These are phyloP conservation scores for Zalaria sp. DNA, from an alignment of 2,329 filamentous ascomycete species.

Conservation along the genomic window DNA sequence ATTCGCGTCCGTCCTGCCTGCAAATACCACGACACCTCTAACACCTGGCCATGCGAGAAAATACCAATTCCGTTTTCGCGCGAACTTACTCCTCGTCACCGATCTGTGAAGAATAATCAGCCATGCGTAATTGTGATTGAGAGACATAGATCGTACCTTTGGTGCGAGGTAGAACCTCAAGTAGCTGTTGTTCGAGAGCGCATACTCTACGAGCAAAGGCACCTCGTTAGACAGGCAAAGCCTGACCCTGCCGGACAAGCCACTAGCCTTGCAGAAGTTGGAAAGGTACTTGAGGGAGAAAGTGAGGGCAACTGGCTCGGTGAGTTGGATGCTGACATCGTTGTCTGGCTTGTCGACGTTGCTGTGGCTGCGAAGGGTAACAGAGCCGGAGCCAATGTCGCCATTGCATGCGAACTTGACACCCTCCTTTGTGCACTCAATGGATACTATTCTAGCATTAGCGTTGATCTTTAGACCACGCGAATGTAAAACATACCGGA, in stretches of 20 bases:
- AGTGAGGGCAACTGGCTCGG: slow-evolving; percentile 83
- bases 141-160: slow-evolving; percentile 51
- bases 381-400: slow-evolving; percentile 90
- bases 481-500: slow-evolving; percentile 53
- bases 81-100: slow-evolving; percentile 47
- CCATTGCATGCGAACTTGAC: slow-evolving; percentile 89
- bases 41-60: slow-evolving; percentile 4
- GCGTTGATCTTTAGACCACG: slow-evolving; percentile 4
- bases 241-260: slow-evolving; percentile 68
- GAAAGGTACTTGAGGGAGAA: slow-evolving; percentile 99
- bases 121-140: background rate
- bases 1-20: background rate
- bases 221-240: slow-evolving; percentile 94
- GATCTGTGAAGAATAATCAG: slow-evolving; percentile 43
- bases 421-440: slow-evolving; percentile 93
- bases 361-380: slow-evolving; percentile 78
- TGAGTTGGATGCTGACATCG: slow-evolving; percentile 79
- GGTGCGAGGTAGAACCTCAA: slow-evolving; percentile 95
- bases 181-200: slow-evolving; percentile 66
- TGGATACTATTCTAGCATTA: slow-evolving; percentile 51
- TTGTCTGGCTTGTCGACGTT: slow-evolving; percentile 79
- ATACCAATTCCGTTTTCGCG: background rate
- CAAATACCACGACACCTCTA: slow-evolving; percentile 1
- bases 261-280: slow-evolving; percentile 98
- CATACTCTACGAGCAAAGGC: slow-evolving; percentile 88